These are phyloP conservation scores for Fusarium dlaminii DNA, from an alignment of 2,329 filamentous ascomycete species.

Conservation along the genomic window DNA sequence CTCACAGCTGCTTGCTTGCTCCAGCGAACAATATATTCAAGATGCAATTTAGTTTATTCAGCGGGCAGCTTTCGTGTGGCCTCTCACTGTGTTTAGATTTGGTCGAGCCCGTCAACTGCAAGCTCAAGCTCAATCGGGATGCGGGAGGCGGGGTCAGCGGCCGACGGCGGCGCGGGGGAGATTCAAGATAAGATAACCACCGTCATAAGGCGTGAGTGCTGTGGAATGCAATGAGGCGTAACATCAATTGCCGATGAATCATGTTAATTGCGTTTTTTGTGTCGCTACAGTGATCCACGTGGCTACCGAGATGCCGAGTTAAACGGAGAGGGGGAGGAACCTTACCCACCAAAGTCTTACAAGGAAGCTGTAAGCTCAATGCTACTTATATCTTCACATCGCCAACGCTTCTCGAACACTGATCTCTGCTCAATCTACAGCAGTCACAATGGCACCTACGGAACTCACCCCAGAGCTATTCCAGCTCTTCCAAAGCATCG, in stretches of 20 bases:
- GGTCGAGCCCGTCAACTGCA: too few relatives aligned
- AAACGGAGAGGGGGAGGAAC: neutral
- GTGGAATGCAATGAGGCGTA: neutral
- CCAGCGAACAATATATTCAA: accelerated
- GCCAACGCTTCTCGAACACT: neutral
- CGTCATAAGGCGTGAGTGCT: neutral
- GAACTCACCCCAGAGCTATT: slow-evolving; percentile 13
- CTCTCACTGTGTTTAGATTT: neutral
- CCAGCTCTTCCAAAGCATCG: slow-evolving; percentile 24
- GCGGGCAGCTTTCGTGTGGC: too few relatives aligned
- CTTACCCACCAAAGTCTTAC: neutral
- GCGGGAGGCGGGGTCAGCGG: neutral
- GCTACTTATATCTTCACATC: neutral
- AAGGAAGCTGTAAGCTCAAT: neutral
- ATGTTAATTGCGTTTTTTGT: neutral
- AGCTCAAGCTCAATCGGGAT: neutral
- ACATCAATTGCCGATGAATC: neutral
- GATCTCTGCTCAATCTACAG: neutral
- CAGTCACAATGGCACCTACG: slow-evolving; percentile 6
- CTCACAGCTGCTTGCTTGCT: neutral
- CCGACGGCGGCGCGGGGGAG: neutral
- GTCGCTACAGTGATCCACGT: neutral
- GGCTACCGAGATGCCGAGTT: neutral
- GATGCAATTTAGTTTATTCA: accelerated
- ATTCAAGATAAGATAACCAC: neutral